Percentiles rank a stretch among this genome's conserved stretches.
Evolutionary conservation across 192 early-diverging fungal species (phyloP).

Genomic region (Entomortierella parvispora): DNA sequence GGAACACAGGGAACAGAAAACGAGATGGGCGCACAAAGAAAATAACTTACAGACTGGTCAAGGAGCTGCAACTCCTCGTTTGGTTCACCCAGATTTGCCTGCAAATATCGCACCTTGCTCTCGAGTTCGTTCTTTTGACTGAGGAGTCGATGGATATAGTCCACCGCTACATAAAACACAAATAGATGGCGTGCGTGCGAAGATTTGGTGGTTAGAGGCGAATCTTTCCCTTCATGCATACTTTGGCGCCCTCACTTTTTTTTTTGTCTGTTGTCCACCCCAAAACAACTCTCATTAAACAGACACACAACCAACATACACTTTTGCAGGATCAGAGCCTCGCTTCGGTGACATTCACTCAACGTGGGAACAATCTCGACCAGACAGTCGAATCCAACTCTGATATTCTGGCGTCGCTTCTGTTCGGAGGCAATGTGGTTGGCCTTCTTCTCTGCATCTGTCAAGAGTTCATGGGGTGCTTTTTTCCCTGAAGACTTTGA

Average conservation of each 20-base stretch:
- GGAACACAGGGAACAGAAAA: not conserved
- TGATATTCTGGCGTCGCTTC: slow-evolving; percentile 91
- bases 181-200: too few species aligned
- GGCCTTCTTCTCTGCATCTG: slow-evolving; percentile 91
- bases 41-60: slow-evolving; percentile 27
- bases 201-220: not conserved
- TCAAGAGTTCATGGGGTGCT: slow-evolving; percentile 74
- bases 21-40: not conserved
- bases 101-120: slow-evolving; percentile 59
- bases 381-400: slow-evolving; percentile 89
- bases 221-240: not conserved
- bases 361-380: slow-evolving; percentile 88
- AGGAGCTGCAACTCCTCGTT: too few species aligned
- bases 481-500: slow-evolving; percentile 42
- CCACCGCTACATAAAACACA: slow-evolving; percentile 76
- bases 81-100: slow-evolving; percentile 59
- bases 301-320: slow-evolving; percentile 38
- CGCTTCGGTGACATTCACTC: slow-evolving; percentile 83
- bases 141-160: slow-evolving; percentile 78
- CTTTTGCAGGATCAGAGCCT: slow-evolving; percentile 88
- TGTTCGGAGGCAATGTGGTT: slow-evolving; percentile 98
- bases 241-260: not conserved
- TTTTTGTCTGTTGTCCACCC: too few species aligned
- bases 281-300: not conserved
- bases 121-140: slow-evolving; percentile 69